Percentiles rank a stretch among this genome's conserved stretches.
These are phyloP conservation scores for Linaria vulgaris DNA, from an alignment of 257 asterid genomes.

Conservation along the genomic window DNA sequence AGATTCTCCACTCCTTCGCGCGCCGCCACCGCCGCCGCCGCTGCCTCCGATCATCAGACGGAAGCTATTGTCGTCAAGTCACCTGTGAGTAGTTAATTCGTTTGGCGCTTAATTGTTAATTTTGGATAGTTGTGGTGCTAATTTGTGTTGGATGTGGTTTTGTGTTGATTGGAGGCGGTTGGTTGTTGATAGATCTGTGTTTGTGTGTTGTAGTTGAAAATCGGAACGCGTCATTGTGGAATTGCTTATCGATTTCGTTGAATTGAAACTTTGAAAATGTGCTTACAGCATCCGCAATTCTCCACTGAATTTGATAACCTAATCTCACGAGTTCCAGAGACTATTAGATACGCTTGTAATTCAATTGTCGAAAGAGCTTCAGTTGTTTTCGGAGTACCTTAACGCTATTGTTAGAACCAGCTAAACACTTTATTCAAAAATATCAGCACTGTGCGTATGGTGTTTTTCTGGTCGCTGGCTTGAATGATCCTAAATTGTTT, in stretches of 20 bases:
- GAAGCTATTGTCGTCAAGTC: slow-evolving; percentile 76
- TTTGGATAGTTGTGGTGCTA: slow-evolving; percentile 26
- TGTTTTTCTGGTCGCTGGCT: slow-evolving; percentile 22
- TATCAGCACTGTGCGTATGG: slow-evolving; percentile 1
- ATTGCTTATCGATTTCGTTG: slow-evolving; percentile 10
- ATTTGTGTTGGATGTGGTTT: slow-evolving; percentile 16
- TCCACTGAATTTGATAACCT: slow-evolving; percentile 13
- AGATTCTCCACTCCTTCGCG: slow-evolving; percentile 58
- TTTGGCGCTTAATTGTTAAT: not conserved
- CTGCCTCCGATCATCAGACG: slow-evolving; percentile 52
- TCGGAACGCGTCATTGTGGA: not conserved
- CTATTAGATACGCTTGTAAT: no score
- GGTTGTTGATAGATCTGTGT: not conserved
- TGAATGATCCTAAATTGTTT: slow-evolving; percentile 24
- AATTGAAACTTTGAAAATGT: slow-evolving; percentile 16
- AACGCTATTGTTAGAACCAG: not conserved
- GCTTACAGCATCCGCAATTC: not conserved
- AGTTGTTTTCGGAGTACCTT: slow-evolving; percentile 1
- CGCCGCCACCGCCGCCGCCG: slow-evolving; percentile 39
- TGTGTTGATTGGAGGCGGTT: slow-evolving; percentile 4
- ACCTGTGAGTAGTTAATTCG: slow-evolving; percentile 46
- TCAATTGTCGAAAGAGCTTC: not conserved
- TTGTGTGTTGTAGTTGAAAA: no score
- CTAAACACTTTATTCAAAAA: not conserved
- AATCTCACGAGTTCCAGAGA: no score